A percentile compares a stretch with the other conserved stretches of the same genome.
Evolutionary conservation across 441 rosid species (phyloP).

Genomic region (Aquilaria agallochum): DNA sequence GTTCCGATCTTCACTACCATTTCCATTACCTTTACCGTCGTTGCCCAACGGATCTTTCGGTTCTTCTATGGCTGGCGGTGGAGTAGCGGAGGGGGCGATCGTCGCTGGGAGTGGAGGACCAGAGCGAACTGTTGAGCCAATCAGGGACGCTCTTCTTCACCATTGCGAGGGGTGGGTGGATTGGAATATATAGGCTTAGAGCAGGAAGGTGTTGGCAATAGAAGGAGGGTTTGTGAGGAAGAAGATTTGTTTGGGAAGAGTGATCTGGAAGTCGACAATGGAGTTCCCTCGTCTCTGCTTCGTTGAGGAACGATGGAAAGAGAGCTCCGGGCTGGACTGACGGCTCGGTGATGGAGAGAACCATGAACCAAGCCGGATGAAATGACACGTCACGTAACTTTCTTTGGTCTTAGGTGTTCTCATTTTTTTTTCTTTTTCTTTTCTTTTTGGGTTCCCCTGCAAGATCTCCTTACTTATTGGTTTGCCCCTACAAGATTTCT

Average conservation of each 20-base stretch:
- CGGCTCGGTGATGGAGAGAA: neutral
- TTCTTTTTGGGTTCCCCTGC: too few relatives aligned
- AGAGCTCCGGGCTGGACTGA: neutral
- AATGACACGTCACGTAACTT: too few relatives aligned
- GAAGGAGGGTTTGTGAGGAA: neutral
- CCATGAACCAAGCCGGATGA: too few relatives aligned
- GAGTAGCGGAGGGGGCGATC: conserved; percentile 32
- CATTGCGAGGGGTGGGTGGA: conserved; percentile 30
- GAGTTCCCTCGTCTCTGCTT: conserved; percentile 2
- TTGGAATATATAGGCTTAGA: neutral
- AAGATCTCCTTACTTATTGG: too few relatives aligned
- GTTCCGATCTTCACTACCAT: conserved; percentile 26
- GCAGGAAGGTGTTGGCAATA: too few relatives aligned
- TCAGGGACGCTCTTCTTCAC: conserved; percentile 90
- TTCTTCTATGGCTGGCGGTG: conserved; percentile 40
- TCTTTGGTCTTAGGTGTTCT: too few relatives aligned
- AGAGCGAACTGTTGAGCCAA: conserved; percentile 94
- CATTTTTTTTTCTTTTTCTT: too few relatives aligned
- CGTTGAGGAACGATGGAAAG: neutral
- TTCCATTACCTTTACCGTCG: conserved; percentile 15
- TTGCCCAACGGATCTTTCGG: conserved; percentile 31
- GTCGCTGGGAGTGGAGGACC: conserved; percentile 61
- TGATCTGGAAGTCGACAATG: neutral
- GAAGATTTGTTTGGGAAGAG: neutral
- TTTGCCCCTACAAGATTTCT: too few relatives aligned